Percentiles rank a stretch among this genome's conserved stretches.
Conservation (phyloP, 768 basidiomycete species). For the Asterophora lycoperdoides region DNA sequence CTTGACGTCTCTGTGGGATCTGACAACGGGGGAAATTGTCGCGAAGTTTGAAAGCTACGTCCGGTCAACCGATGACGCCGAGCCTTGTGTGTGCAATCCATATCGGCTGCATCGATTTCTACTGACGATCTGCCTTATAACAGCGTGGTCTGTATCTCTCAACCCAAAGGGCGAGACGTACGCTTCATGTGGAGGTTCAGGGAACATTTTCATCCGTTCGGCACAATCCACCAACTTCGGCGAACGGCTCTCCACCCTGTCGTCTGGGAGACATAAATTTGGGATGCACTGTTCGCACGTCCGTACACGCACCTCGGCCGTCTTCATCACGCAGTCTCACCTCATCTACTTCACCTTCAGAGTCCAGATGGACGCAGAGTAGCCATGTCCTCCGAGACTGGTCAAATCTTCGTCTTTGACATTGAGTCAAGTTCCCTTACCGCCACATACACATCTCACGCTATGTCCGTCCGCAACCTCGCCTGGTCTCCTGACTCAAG, state of each 20-base stretch:
- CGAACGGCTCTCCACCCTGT: slow-evolving; percentile 48
- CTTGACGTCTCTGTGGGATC: slow-evolving; percentile 70
- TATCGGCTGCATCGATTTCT: neutral
- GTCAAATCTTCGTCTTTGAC: slow-evolving; percentile 88
- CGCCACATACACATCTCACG: slow-evolving; percentile 80
- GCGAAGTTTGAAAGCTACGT: slow-evolving; percentile 74
- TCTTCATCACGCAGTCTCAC: neutral
- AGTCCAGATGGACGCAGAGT: slow-evolving; percentile 84
- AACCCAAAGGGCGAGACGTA: slow-evolving; percentile 72
- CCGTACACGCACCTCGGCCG: slow-evolving; percentile 22
- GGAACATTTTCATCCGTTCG: slow-evolving; percentile 72
- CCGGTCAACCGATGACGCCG: slow-evolving; percentile 51
- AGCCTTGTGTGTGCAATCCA: slow-evolving; percentile 56
- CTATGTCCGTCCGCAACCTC: slow-evolving; percentile 82
- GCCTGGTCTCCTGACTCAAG: slow-evolving; percentile 89
- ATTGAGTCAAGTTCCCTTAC: slow-evolving; percentile 60
- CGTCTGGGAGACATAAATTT: slow-evolving; percentile 71
- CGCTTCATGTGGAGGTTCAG: slow-evolving; percentile 67
- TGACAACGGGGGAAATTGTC: slow-evolving; percentile 54
- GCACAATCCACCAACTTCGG: slow-evolving; percentile 66
- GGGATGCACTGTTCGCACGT: slow-evolving; percentile 75
- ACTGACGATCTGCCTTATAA: neutral
- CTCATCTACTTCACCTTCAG: slow-evolving; percentile 35
- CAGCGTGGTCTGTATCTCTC: slow-evolving; percentile 84
- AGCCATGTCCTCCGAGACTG: slow-evolving; percentile 79